Base-by-base conservation (phyloP, 352 stramenopile species). In the Globisporangium mamillatum region DNA sequence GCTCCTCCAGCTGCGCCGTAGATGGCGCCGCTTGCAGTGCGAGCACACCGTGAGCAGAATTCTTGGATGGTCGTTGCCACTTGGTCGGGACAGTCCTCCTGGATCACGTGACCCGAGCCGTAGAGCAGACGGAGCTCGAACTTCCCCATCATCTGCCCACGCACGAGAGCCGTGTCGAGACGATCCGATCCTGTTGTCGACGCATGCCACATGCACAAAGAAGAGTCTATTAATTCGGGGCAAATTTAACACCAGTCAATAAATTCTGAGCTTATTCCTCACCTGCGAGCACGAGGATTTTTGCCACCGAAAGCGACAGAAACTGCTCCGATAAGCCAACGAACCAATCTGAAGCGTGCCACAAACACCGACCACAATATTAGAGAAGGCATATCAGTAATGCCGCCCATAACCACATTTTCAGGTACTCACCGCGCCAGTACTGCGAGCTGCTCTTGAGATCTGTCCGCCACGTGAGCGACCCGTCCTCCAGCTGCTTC, bases 91-190 rank as follows among this genome's bases (percentile, higher is more conserved):
- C 84, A 93, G 65, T 96, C 86, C 73, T 96, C 89, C 72, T 96
- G 89, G 62, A 96, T 94, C 56, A 86, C 86, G 63, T 96, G 89
- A n/a, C 89, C 90, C n/a, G 83, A 85, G 55, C 86, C 90, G 67
- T 96, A 95, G 65, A 96, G 84, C 38, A 96, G 70, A 27, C 85
- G 76, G 59, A 97, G 80, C 69, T 97, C 88, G 48, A 96, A 97
- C 69, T 97, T 97, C 41, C 90, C 90, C 84, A 95, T 93, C 90
- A 97, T 97, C 71, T 96, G 90, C 7, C 81, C 90, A 10, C 89
- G 85, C 75, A 92, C 92, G 38, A 97, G 76, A 22, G 89, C 74
- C n/a, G 89, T 97, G 69, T 97, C 90, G 3, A 97, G 73, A 8
- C 90, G 82, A 58, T 97, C 90, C 0, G 86, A 93, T 9, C 82